Conservation (phyloP, 2,329 filamentous ascomycete genomes). For the Pestalotiopsis sp. region DNA sequence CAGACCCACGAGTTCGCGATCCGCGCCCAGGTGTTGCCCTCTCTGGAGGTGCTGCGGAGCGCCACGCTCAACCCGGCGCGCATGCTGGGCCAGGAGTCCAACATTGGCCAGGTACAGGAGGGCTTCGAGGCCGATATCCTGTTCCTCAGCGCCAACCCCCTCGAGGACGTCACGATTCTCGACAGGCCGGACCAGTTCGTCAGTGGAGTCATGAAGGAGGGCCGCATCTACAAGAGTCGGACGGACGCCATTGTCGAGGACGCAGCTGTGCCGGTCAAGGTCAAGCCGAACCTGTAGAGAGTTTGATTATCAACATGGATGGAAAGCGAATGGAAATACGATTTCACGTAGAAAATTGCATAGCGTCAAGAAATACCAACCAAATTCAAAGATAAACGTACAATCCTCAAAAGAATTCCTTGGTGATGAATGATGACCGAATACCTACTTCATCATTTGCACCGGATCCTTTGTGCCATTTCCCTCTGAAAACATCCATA, state of each 20-base stretch:
- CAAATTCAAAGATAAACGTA: not conserved
- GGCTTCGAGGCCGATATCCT: slow-evolving; percentile 55
- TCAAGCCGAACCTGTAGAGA: slow-evolving; percentile 14
- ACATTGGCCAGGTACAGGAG: slow-evolving; percentile 49
- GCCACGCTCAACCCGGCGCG: slow-evolving; percentile 54
- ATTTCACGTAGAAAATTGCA: not conserved
- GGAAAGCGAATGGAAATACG: not conserved
- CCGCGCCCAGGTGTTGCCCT: slow-evolving; percentile 42
- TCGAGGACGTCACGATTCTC: slow-evolving; percentile 54
- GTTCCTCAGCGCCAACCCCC: slow-evolving; percentile 50
- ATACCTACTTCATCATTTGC: not conserved
- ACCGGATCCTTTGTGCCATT: not conserved
- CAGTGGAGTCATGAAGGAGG: slow-evolving; percentile 54
- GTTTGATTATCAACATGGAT: not conserved
- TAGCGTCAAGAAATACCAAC: not conserved
- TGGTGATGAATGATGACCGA: not conserved
- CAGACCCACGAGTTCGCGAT: slow-evolving; percentile 54
- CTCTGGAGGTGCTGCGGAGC: slow-evolving; percentile 48
- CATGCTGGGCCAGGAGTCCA: slow-evolving; percentile 44
- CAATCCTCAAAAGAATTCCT: not conserved
- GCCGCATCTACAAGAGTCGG: slow-evolving; percentile 41
- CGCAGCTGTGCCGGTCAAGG: slow-evolving; percentile 13
- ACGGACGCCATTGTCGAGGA: slow-evolving; percentile 17
- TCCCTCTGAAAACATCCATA: not conserved
- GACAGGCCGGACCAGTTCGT: slow-evolving; percentile 48